Conservation (phyloP, 1,284 basidiomycete species). For the Ceratobasidium sp. region DNA sequence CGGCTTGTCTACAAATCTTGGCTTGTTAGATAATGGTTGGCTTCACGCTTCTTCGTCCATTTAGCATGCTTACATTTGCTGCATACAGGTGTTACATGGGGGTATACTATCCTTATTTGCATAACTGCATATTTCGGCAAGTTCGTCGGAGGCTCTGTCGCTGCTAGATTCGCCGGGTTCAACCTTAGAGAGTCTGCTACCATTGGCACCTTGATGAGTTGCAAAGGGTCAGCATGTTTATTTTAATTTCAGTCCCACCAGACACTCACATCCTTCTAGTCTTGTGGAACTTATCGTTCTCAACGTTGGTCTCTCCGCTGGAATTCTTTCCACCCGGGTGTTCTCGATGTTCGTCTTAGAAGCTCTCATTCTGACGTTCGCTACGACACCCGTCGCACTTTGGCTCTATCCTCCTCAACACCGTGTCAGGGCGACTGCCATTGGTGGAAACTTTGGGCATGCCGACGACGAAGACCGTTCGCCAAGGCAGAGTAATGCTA, state of each 20-base stretch:
- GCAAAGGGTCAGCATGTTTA: conserved; percentile 76
- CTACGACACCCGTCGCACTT: conserved; percentile 61
- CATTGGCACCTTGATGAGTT: conserved; percentile 91
- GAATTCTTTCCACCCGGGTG: conserved; percentile 62
- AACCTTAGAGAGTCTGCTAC: conserved; percentile 82
- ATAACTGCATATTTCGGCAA: conserved; percentile 85
- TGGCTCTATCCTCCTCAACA: conserved; percentile 58
- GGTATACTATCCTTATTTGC: conserved; percentile 84
- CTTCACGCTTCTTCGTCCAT: conserved; percentile 39
- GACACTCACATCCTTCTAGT: conserved; percentile 47
- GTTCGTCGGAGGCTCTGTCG: conserved; percentile 72
- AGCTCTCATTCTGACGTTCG: conserved; percentile 61
- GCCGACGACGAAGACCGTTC: conserved; percentile 16
- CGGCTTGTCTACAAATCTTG: conserved; percentile 85
- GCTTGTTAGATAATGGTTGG: conserved; percentile 71
- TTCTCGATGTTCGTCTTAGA: conserved; percentile 68
- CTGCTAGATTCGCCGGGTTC: conserved; percentile 75
- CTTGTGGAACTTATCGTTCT: conserved; percentile 65
- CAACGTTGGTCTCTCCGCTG: conserved; percentile 65
- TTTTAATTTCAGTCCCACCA: background rate
- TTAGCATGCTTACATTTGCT: background rate
- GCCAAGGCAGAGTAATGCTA: conserved; percentile 9
- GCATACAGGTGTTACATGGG: conserved; percentile 72
- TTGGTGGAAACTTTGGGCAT: conserved; percentile 42
- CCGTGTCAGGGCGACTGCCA: conserved; percentile 47